Conservation (phyloP, 805 yeast genomes). For the Wickerhamomyces queroliae region DNA sequence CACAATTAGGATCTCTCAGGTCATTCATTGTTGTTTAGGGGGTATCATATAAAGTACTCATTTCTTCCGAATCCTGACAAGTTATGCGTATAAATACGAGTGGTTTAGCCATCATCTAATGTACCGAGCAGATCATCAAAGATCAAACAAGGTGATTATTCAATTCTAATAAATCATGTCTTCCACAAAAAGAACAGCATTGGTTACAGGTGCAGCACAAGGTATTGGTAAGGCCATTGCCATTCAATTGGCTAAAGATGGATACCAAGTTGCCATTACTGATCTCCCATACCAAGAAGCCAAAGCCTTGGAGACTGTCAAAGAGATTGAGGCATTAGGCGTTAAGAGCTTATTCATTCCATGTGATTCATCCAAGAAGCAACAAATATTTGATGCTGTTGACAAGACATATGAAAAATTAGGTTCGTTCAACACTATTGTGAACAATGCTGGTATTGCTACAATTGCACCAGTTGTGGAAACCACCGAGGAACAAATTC, state of each 20-base stretch:
- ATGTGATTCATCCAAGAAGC: constrained; percentile 18
- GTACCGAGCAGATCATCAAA: no score
- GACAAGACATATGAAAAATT: constrained; percentile 21
- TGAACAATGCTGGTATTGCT: constrained; percentile 33
- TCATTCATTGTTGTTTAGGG: no score
- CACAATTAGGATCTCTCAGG: no score
- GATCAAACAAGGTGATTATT: no score
- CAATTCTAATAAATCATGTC: no score
- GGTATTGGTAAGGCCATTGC: constrained; percentile 87
- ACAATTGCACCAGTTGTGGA: constrained; percentile 21
- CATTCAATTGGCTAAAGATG: constrained; percentile 66
- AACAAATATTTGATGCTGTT: constrained; percentile 22
- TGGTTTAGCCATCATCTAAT: no score
- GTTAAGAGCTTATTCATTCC: constrained; percentile 19
- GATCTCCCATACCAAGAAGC: constrained; percentile 19
- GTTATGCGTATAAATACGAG: no score
- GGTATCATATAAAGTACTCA: no score
- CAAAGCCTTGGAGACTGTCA: constrained; percentile 17
- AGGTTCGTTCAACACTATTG: constrained; percentile 29
- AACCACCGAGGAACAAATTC: constrained; percentile 22
- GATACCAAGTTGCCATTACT: constrained; percentile 38
- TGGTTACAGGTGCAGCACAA: constrained; percentile 88
- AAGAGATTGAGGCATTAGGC: constrained; percentile 16
- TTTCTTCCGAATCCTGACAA: no score
- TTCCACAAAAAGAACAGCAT: constrained; percentile 49